Percentiles rank a stretch among this genome's conserved stretches.
Evolutionary conservation across 2,329 filamentous ascomycete genomes (phyloP).

Genomic region (Akanthomyces lecanii): DNA sequence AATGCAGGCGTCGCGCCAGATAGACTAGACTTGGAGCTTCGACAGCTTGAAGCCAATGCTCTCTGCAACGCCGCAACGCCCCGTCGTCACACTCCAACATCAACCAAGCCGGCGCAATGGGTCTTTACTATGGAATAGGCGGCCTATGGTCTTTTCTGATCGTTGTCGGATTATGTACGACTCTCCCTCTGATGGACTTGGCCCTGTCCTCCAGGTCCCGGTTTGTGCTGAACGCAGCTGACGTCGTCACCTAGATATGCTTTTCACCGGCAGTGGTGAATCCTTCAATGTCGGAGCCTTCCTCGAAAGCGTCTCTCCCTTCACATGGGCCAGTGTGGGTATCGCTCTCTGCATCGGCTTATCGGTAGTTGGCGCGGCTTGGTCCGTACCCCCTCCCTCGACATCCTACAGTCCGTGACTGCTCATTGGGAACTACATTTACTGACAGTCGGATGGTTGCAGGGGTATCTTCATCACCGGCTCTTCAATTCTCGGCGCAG

Average conservation of each 20-base stretch:
- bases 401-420: constrained; percentile 30
- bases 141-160: constrained; percentile 63
- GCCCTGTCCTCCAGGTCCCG: background rate
- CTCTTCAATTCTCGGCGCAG: constrained; percentile 92
- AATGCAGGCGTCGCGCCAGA: constrained; percentile 21
- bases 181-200: constrained; percentile 18
- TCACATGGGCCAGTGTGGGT: constrained; percentile 85
- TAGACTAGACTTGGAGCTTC: constrained; percentile 20
- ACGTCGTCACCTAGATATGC: constrained; percentile 67
- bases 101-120: constrained; percentile 51
- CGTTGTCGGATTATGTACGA: constrained; percentile 76
- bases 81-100: constrained; percentile 22
- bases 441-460: constrained; percentile 22
- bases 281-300: constrained; percentile 96
- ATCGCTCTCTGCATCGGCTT: constrained; percentile 93
- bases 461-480: constrained; percentile 99
- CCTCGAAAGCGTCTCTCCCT: constrained; percentile 89
- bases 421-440: background rate
- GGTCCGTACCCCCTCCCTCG: constrained; percentile 47
- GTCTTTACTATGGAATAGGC: constrained; percentile 66
- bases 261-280: constrained; percentile 95
- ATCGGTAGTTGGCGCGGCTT: constrained; percentile 95
- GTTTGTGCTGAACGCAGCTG: constrained; percentile 9
- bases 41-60: constrained; percentile 20
- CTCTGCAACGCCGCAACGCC: constrained; percentile 20